phyloP scores from a whole-genome alignment of 495 filamentous ascomycete species.

The Chaetomium fimeti region DNA sequence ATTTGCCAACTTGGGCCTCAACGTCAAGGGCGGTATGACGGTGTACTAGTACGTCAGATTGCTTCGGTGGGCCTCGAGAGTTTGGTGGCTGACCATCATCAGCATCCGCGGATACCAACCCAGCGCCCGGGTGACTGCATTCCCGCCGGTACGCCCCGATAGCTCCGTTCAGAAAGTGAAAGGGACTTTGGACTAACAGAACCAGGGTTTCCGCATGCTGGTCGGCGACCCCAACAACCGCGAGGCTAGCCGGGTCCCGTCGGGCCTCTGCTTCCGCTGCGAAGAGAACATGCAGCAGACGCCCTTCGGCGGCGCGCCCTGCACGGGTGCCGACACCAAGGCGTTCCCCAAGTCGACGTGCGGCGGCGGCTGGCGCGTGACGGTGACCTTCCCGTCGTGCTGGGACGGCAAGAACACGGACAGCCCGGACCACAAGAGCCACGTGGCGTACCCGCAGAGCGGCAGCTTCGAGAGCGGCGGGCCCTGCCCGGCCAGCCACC shows the following conservation, averaged over 20 bases:
- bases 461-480: slow-evolving; percentile 44
- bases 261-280: slow-evolving; percentile 49
- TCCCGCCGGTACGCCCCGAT: slow-evolving; percentile 39
- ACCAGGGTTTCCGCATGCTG: slow-evolving; percentile 54
- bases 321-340: slow-evolving; percentile 33
- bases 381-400: slow-evolving; percentile 53
- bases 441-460: slow-evolving; percentile 43
- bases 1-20: slow-evolving; percentile 40
- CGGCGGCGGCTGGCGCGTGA: slow-evolving; percentile 46
- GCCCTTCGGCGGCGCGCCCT: slow-evolving; percentile 38
- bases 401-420: slow-evolving; percentile 59
- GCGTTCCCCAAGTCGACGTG: slow-evolving; percentile 47
- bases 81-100: neutral
- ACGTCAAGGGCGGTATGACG: slow-evolving; percentile 46
- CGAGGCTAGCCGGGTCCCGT: slow-evolving; percentile 37
- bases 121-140: slow-evolving; percentile 41
- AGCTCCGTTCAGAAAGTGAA: too few relatives aligned
- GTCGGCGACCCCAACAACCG: slow-evolving; percentile 45
- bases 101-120: slow-evolving; percentile 29
- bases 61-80: neutral
- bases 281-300: slow-evolving; percentile 36
- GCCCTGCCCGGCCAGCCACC: slow-evolving; percentile 49
- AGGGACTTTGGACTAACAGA: neutral
- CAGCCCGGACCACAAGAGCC: slow-evolving; percentile 53
- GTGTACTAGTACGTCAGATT: slow-evolving; percentile 40